Base-by-base conservation (phyloP, 176 grass and related monocot genomes). In the Echinochloa phyllopogon region DNA sequence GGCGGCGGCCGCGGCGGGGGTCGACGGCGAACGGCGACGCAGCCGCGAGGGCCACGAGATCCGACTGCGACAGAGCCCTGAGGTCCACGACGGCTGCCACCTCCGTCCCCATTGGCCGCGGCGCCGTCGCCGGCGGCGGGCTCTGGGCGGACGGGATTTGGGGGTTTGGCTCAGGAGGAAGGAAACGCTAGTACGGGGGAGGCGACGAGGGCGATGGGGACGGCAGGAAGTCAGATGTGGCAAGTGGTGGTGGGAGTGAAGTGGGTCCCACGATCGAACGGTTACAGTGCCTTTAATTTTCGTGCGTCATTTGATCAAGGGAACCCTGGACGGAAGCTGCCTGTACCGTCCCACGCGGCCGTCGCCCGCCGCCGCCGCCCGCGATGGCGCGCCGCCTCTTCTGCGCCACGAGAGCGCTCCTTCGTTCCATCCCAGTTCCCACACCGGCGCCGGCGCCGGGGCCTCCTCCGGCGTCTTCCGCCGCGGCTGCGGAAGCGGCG, bases 31-130 rank as follows among this genome's bases (percentile, higher is more conserved):
- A 89, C 20, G 89, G 88, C 40, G 77, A 94, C 5, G 93, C 81
- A 0, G 62, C 36, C 12, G 87, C 90, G 24, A 99, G 87, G 21
- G 88, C 80, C 69, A 73, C 74, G 15, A 99, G 84, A 43, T 96
- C 91, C 67, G 76, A 79, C 76, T 92, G 93, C n/a, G 91, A 91
- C 74, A 96, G 87, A 11, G 65, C 60, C 17, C 87, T 76, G 20
- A 98, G 87, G 83, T 98, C 93, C 33, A 98, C 72, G 29, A 94
- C 57, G 4, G 85, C 87, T 20, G 89, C 76, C 67, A 90, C 82
- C 76, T 95, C 91, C 47, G 72, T 87, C 69, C 88, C 91, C 94
- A 95, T 95, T 71, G 82, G 56, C 58, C 29, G 36, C 58, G 72
- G 52, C 81, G 79, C 65, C 39, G 72, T 71, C 78, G 17, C 58